Conservation (phyloP, 768 basidiomycete genomes). For the Amanita pallidorosea region DNA sequence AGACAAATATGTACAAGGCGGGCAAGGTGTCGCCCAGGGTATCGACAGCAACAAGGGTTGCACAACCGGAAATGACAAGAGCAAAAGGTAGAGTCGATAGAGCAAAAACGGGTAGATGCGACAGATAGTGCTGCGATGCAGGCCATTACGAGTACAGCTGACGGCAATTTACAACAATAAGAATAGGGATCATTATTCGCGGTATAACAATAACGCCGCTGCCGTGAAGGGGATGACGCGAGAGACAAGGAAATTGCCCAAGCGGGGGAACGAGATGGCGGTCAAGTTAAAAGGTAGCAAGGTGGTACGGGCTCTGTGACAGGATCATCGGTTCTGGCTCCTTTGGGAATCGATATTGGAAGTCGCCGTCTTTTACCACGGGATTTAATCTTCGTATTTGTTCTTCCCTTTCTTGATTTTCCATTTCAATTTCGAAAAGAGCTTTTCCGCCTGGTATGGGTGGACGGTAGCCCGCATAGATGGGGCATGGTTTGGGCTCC, state of each 20-base stretch:
- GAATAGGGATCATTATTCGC: slow-evolving; percentile 18
- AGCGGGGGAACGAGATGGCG: background rate
- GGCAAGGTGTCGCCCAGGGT: slow-evolving; percentile 10
- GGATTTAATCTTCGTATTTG: slow-evolving; percentile 44
- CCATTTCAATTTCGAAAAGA: slow-evolving; percentile 59
- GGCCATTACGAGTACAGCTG: slow-evolving; percentile 19
- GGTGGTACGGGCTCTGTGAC: slow-evolving; percentile 34
- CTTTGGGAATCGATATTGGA: slow-evolving; percentile 53
- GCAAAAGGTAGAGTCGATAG: slow-evolving; percentile 4
- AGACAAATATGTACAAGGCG: slow-evolving; percentile 1
- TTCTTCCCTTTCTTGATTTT: slow-evolving; percentile 49
- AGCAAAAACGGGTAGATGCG: slow-evolving; percentile 10
- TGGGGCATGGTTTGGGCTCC: slow-evolving; percentile 51
- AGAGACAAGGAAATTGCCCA: slow-evolving; percentile 5
- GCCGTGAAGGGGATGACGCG: slow-evolving; percentile 8
- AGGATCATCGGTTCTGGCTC: slow-evolving; percentile 33
- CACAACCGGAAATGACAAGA: slow-evolving; percentile 4
- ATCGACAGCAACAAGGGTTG: slow-evolving; percentile 11
- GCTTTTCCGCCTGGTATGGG: slow-evolving; percentile 59
- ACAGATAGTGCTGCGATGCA: slow-evolving; percentile 10
- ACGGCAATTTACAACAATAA: slow-evolving; percentile 41
- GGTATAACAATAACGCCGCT: slow-evolving; percentile 9
- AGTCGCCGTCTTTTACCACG: slow-evolving; percentile 51
- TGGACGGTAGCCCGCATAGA: slow-evolving; percentile 38
- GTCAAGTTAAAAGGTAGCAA: slow-evolving; percentile 51